Percentiles rank a stretch among this genome's conserved stretches.
Conservation (phyloP, 2,329 filamentous ascomycete genomes). For the Macrophomina pseudophaseolina region DNA sequence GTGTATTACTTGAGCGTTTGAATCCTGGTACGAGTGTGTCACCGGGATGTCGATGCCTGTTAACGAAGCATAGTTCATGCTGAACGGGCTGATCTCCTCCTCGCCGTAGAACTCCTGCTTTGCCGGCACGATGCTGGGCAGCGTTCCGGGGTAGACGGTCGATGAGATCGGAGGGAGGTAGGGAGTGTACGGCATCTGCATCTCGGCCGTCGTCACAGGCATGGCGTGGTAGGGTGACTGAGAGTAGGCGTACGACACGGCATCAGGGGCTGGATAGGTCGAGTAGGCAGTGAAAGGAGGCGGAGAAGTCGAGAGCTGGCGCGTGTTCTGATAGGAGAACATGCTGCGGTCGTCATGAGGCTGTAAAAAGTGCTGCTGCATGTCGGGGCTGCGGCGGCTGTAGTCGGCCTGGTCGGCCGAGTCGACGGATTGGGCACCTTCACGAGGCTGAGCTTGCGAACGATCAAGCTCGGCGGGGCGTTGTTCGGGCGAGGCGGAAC, state of each 20-base stretch:
- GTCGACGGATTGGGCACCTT: slow-evolving; percentile 44
- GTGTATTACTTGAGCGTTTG: slow-evolving; percentile 76
- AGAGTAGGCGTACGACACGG: slow-evolving; percentile 65
- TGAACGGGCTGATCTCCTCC: slow-evolving; percentile 68
- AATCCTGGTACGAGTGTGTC: slow-evolving; percentile 67
- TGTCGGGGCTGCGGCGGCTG: slow-evolving; percentile 43
- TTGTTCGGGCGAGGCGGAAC: slow-evolving; percentile 64
- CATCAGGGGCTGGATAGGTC: slow-evolving; percentile 70
- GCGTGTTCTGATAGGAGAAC: slow-evolving; percentile 69
- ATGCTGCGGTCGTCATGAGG: slow-evolving; percentile 67
- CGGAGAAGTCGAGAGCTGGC: slow-evolving; percentile 73
- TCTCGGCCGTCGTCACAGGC: slow-evolving; percentile 42
- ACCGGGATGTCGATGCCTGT: slow-evolving; percentile 67
- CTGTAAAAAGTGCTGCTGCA: slow-evolving; percentile 66
- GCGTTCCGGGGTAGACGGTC: slow-evolving; percentile 56
- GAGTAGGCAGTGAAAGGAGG: slow-evolving; percentile 69
- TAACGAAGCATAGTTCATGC: slow-evolving; percentile 71
- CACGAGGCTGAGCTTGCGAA: slow-evolving; percentile 42
- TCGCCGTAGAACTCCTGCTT: slow-evolving; percentile 69
- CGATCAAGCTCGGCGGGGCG: slow-evolving; percentile 59
- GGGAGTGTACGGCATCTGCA: slow-evolving; percentile 55
- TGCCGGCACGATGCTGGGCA: slow-evolving; percentile 67
- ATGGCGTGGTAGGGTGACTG: slow-evolving; percentile 45
- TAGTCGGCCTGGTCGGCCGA: slow-evolving; percentile 34
- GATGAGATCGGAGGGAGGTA: slow-evolving; percentile 58